Base-by-base conservation (phyloP, 148 eudicot species). In the Persicaria maculosa region DNA sequence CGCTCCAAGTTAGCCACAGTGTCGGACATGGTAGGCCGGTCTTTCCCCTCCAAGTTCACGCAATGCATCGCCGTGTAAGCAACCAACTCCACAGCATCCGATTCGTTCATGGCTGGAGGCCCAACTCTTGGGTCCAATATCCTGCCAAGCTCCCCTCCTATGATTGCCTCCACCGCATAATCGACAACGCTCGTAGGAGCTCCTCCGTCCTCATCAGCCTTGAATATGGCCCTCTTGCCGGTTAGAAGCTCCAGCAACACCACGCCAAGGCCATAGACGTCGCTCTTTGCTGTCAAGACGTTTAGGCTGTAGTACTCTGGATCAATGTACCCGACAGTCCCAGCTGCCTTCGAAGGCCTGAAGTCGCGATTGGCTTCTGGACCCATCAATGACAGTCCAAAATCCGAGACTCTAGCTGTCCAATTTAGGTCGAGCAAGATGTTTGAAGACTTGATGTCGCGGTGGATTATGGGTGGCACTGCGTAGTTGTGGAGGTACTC, bases 331-430 rank as follows among this genome's bases (percentile, higher is more conserved):
- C 98, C 98, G 2, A 91, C 86, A 1, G 98, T 93, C 20, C 98
- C 98, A 3, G 89, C 98, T 10, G 97, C 97, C 79, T 85, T 93
- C 0, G 52, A 50, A 1, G 97, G 88, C 77, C 81, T 78, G 54
- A 81, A 85, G 19, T 88, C 93, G 1, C 64, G 78, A 54, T 79
- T 82, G 1, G 87, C 31, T 19, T 86, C 95, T 0, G 92, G 91
- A 12, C 89, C 88, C 85, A 86, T 78, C 46, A 93, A 47, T 2
- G 98, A 93, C n/a, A 93, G 36, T 11, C 98, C 98, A 14, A 93
- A 93, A 89, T 93, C 98, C 16, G 98, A 93, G 4, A 93, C 98
- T 59, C 97, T 75, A 1, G 97, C 98, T 9, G 80, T 87, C 98
- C 98, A 93, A 78, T 81, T 82, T 8, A 82, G 78, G 53, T 93